Evolutionary conservation across 345 rosid genomes (phyloP).

Genomic region (Acer saccharum): DNA sequence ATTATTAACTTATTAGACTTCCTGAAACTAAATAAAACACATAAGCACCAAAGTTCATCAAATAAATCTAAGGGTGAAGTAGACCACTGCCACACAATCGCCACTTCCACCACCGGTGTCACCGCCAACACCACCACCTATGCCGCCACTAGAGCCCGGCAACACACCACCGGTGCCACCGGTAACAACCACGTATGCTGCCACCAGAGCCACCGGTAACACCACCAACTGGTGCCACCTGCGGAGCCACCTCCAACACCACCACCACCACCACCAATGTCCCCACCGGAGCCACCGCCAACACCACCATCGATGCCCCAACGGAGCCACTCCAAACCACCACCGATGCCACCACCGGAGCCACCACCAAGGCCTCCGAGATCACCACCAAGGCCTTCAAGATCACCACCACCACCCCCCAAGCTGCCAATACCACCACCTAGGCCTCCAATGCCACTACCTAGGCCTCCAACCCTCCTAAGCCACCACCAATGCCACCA

Average conservation of each 20-base stretch:
- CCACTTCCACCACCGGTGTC: conserved; percentile 18
- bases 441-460: neutral
- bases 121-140: too few species aligned
- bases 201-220: too few species aligned
- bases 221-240: too few species aligned
- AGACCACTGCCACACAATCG: neutral
- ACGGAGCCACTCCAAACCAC: neutral
- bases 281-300: conserved; percentile 9
- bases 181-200: too few species aligned
- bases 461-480: conserved; percentile 14
- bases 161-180: neutral
- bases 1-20: neutral
- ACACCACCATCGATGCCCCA: neutral
- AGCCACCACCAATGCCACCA: conserved; percentile 33
- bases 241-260: too few species aligned
- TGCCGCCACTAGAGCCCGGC: neutral
- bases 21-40: neutral
- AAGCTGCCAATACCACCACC: neutral
- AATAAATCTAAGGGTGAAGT: neutral
- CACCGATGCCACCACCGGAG: neutral
- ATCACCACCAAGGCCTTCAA: too few species aligned
- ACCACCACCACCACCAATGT: too few species aligned
- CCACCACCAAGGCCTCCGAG: neutral
- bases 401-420: conserved; percentile 2
- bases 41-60: neutral